A percentile compares a stretch with the other conserved stretches of the same genome.
These are phyloP conservation scores for Dalechampia spathulata DNA, from an alignment of 441 rosid species.

Conservation along the genomic window DNA sequence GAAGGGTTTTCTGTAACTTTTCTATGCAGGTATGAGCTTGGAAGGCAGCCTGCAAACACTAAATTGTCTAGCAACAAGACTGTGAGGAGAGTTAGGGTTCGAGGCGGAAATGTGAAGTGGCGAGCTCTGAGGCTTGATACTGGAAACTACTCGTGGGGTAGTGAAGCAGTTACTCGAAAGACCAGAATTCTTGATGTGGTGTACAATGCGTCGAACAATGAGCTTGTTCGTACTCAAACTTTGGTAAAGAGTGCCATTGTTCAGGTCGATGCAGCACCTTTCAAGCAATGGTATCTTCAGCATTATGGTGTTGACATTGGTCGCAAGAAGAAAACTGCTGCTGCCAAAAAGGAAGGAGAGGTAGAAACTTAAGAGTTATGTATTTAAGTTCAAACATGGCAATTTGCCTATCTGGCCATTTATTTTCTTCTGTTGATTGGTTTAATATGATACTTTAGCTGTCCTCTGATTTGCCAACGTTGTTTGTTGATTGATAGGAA, in stretches of 20 bases:
- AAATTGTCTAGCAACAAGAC: conserved; percentile 63
- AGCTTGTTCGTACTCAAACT: conserved; percentile 63
- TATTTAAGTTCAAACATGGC: too few relatives aligned
- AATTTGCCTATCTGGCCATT: background rate
- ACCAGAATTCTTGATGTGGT: conserved; percentile 59
- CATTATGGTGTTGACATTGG: conserved; percentile 64
- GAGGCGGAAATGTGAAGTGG: conserved; percentile 65
- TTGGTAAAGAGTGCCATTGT: conserved; percentile 56
- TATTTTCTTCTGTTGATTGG: background rate
- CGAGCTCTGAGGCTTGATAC: conserved; percentile 56
- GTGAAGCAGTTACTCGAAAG: conserved; percentile 58
- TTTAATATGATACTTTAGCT: too few relatives aligned
- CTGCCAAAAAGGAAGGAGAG: conserved; percentile 47
- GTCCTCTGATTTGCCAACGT: background rate
- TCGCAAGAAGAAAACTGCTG: conserved; percentile 48
- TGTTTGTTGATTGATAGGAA: conserved; percentile 35
- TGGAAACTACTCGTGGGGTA: conserved; percentile 62
- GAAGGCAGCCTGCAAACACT: conserved; percentile 59
- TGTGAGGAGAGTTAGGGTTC: conserved; percentile 50
- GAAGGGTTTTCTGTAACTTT: background rate
- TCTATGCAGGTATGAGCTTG: conserved; percentile 43
- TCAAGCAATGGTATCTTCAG: conserved; percentile 62
- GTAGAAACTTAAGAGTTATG: conserved; percentile 8
- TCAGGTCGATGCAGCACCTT: conserved; percentile 61
- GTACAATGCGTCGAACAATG: conserved; percentile 62